Percentiles rank a stretch among this genome's conserved stretches.
Evolutionary conservation across 192 early-diverging fungal species (phyloP).

Genomic region (Physocladia obscura): DNA sequence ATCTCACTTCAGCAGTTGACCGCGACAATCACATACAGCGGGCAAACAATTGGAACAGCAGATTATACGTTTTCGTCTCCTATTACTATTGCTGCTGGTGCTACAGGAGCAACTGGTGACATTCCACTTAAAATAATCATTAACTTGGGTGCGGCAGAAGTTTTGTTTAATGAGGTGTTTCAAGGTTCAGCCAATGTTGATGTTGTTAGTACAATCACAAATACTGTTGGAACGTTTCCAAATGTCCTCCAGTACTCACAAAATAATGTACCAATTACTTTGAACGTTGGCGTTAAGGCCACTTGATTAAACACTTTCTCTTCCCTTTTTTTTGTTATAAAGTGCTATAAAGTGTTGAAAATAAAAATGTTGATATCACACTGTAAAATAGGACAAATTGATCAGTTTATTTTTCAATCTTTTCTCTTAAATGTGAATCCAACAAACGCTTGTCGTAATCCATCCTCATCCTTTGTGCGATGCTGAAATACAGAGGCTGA

Average conservation of each 20-base stretch:
- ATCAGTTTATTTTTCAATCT: too few relatives aligned
- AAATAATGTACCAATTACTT: conserved; percentile 5
- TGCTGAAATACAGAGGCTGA: neutral
- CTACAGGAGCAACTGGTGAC: neutral
- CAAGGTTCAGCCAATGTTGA: neutral
- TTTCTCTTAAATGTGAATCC: conserved; percentile 54
- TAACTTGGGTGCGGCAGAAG: neutral
- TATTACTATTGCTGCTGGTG: neutral
- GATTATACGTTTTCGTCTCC: neutral
- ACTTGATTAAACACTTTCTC: too few relatives aligned
- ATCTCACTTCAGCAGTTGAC: neutral
- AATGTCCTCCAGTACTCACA: neutral
- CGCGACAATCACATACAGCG: neutral
- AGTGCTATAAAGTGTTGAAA: too few relatives aligned
- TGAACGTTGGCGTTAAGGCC: too few relatives aligned
- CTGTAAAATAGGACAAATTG: too few relatives aligned
- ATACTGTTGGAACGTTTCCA: neutral
- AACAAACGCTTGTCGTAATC: conserved; percentile 43
- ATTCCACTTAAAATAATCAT: neutral
- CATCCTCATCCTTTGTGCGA: conserved; percentile 10
- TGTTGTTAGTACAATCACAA: neutral
- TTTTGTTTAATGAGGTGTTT: neutral
- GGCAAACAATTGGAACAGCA: neutral
- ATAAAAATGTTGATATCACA: too few relatives aligned
- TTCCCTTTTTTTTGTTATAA: too few relatives aligned